Evolutionary conservation across 192 early-diverging fungal species (phyloP), one percentile per base, ranked within the genome.

Genomic region (Linnemannia hyalina): DNA sequence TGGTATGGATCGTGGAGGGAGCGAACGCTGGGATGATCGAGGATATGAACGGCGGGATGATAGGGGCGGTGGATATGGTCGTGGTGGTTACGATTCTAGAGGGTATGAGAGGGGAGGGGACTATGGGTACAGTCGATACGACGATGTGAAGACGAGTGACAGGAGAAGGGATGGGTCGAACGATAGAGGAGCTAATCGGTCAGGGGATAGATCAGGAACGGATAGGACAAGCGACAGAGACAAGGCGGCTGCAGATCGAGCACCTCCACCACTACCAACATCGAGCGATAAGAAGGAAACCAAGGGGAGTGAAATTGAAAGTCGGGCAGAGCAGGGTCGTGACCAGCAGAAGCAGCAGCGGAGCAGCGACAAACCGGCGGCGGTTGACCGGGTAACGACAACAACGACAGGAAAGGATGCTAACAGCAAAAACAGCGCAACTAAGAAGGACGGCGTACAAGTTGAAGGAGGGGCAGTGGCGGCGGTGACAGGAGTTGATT

Each of bases 41-140:
- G 57, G 60, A 2, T 76, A 76, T 76, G 75, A 65, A 13, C 26
- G 60, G 6, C 23, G 57, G n/a, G 32, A n/a, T 76, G 75, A 76
- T 22, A 57, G 75, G 13, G 32, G 70, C 8, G 23, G 82, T 15
- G 49, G 70, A 38, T 76, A 70, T 41, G 75, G 65, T 55, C 69
- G 75, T 52, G 47, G 60, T 20, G 49, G 23, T 3, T 20, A 71
- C 29, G 29, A 32, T 32, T 65, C 60, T 42, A 35, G 65, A 49
- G 69, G 47, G 26, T 80, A 74, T 52, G 78, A 80, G 40, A 20
- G 78, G 18, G n/a, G 40, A 35, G 57, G 72, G 11, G 71, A 80
- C 20, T 22, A 52, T 15, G 40, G n/a, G 18, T 63, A 71, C 54
- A 52, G 41, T 49, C 55, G 52, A 4, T 47, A 73, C 68, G 71